A percentile compares a stretch with the other conserved stretches of the same genome.
Conservation (phyloP, 139 green algal genomes). For the Micromonas pusilla region DNA sequence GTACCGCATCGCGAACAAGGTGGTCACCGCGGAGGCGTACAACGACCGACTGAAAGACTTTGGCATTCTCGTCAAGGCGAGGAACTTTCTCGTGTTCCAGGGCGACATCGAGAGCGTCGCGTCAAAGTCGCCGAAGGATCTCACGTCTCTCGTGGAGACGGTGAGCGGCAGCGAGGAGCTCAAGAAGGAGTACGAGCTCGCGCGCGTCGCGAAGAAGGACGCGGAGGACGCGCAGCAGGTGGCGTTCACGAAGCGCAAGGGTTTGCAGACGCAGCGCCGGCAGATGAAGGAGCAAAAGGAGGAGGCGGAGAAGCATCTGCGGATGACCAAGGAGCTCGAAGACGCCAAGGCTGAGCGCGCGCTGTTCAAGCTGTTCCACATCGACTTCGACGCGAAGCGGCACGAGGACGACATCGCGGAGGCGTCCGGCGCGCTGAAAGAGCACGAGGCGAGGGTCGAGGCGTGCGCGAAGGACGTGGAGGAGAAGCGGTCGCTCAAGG, state of each 20-base stretch:
- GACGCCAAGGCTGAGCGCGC: constrained; percentile 47
- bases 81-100: constrained; percentile 99
- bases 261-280: constrained; percentile 62
- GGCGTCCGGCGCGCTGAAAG: neutral
- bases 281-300: constrained; percentile 96
- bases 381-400: constrained; percentile 46
- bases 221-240: constrained; percentile 59
- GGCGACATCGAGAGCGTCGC: constrained; percentile 96
- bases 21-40: constrained; percentile 81
- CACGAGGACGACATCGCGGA: constrained; percentile 33
- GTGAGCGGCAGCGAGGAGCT: constrained; percentile 64
- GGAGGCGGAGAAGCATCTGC: constrained; percentile 84
- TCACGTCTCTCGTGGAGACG: constrained; percentile 86
- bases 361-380: constrained; percentile 76
- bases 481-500: constrained; percentile 42
- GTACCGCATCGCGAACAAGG: constrained; percentile 69
- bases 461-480: constrained; percentile 30
- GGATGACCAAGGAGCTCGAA: constrained; percentile 58
- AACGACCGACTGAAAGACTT: constrained; percentile 58
- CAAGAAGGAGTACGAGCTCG: constrained; percentile 63
- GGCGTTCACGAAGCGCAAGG: constrained; percentile 68
- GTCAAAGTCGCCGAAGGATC: constrained; percentile 62
- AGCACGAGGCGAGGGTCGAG: constrained; percentile 17
- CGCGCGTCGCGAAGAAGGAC: constrained; percentile 42
- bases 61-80: constrained; percentile 87